Base-by-base conservation (phyloP, 345 rosid species). In the Cardamine resedifolia region DNA sequence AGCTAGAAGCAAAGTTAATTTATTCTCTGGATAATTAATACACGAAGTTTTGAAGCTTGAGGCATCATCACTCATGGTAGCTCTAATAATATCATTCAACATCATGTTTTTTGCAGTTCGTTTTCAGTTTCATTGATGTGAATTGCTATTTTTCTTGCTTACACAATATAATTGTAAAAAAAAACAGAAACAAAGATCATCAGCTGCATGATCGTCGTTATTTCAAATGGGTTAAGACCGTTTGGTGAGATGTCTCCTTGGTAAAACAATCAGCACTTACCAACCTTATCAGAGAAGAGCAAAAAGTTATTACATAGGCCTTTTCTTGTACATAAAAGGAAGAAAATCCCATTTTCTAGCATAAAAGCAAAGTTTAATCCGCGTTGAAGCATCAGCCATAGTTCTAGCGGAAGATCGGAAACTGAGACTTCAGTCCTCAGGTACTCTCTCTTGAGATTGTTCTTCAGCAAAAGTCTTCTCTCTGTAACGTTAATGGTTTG, bases 41-140 rank as follows among this genome's bases (percentile, higher is more conserved):
- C 65, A 76, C 65, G 14, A 63, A 49, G 67, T 77, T 77, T 77
- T 71, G 47, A 45, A 65, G 66, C 56, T 38, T 21, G 63, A 65
- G 68, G 58, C 31, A 34, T 55, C 47, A 56, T 33, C 36, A 47
- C 53, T 18, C 57, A 41, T 52, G 48, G 45, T 70, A 55, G 66
- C 67, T 58, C 48, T 64, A 70, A 76, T 76, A 76, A 70, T 55
- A 66, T 57, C 14, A 23, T 30, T 67, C 5, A n/a, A n/a, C n/a
- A n/a, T n/a, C n/a, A n/a, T n/a, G n/a, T 65, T 50, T 26, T 34
- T 44, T 53, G 16, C n/a, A n/a, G 4, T 58, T 53, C 43, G 26
- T 24, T 43, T 44, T 28, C 14, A 7, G 58, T 23, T 44, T 73
- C 7, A 5, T 6, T 41, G 8, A 60, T 45, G 53, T 31, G 50